Conservation (phyloP, 2,329 filamentous ascomycete genomes). For the Penicillium capsulatum region DNA sequence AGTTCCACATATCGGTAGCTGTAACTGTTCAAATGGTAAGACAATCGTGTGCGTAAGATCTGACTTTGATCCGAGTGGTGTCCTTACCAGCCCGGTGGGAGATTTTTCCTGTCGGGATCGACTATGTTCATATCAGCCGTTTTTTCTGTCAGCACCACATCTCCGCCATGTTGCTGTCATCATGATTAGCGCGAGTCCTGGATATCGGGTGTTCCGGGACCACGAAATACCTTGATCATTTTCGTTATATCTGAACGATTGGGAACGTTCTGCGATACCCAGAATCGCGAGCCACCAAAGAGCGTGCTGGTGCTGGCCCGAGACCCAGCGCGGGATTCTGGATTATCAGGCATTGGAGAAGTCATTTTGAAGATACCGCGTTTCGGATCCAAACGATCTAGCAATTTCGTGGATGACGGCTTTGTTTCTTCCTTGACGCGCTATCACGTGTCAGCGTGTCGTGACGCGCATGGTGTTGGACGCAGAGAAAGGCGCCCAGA, state of each 20-base stretch:
- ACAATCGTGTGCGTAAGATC: no score
- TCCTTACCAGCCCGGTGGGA: slow-evolving; percentile 47
- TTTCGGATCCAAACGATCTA: not conserved
- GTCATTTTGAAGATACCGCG: not conserved
- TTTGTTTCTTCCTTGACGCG: slow-evolving; percentile 16
- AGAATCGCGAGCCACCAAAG: slow-evolving; percentile 56
- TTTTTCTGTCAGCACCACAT: slow-evolving; percentile 50
- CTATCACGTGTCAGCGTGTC: slow-evolving; percentile 25
- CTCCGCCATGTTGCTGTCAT: slow-evolving; percentile 51
- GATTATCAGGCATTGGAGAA: not conserved
- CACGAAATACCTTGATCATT: slow-evolving; percentile 42
- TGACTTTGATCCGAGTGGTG: no score
- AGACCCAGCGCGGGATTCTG: no score
- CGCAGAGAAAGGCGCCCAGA: no score
- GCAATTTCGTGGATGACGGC: no score
- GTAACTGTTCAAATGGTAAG: slow-evolving; percentile 39
- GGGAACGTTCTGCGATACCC: slow-evolving; percentile 54
- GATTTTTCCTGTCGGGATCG: slow-evolving; percentile 52
- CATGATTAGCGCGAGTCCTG: slow-evolving; percentile 1
- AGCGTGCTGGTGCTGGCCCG: slow-evolving; percentile 29
- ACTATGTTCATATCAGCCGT: slow-evolving; percentile 57
- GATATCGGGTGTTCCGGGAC: not conserved
- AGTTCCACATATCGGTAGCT: slow-evolving; percentile 57
- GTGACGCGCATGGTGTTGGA: not conserved
- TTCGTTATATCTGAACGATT: slow-evolving; percentile 46